These are phyloP conservation scores for Camillea tinctor DNA, from an alignment of 2,329 filamentous ascomycete species.

Conservation along the genomic window DNA sequence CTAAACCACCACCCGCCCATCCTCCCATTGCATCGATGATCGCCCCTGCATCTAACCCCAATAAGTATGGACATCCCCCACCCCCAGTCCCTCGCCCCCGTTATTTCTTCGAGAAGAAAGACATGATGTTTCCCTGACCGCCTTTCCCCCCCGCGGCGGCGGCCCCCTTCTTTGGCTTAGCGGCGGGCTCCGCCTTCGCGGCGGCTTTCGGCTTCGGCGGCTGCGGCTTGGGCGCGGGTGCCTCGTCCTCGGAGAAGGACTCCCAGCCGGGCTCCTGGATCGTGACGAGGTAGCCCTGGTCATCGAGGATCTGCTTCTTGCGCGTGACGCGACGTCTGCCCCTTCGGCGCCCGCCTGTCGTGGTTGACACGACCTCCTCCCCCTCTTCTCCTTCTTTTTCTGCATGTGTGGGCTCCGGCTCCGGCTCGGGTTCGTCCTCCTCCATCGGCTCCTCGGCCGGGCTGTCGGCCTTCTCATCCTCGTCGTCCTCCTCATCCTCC, in stretches of 20 bases:
- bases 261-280: slow-evolving; percentile 35
- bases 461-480: slow-evolving; percentile 21
- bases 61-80: no score
- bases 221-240: slow-evolving; percentile 22
- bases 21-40: no score
- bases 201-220: slow-evolving; percentile 23
- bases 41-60: no score
- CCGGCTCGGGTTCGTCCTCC: slow-evolving; percentile 23
- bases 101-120: slow-evolving; percentile 36
- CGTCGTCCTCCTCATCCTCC: slow-evolving; percentile 33
- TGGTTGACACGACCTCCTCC: slow-evolving; percentile 29
- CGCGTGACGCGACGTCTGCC: slow-evolving; percentile 31
- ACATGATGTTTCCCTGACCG: slow-evolving; percentile 35
- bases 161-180: slow-evolving; percentile 26
- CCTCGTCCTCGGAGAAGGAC: slow-evolving; percentile 36
- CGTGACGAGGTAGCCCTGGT: slow-evolving; percentile 36
- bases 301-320: slow-evolving; percentile 36
- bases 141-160: slow-evolving; percentile 23
- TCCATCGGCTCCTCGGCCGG: slow-evolving; percentile 29
- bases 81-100: background rate
- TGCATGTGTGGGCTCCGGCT: slow-evolving; percentile 19
- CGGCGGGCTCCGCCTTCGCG: slow-evolving; percentile 20
- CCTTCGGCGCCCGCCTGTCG: slow-evolving; percentile 27
- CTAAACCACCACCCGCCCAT: no score
- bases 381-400: slow-evolving; percentile 26